Base-by-base conservation (phyloP, 2,329 filamentous ascomycete genomes). In the Calonectria montana region DNA sequence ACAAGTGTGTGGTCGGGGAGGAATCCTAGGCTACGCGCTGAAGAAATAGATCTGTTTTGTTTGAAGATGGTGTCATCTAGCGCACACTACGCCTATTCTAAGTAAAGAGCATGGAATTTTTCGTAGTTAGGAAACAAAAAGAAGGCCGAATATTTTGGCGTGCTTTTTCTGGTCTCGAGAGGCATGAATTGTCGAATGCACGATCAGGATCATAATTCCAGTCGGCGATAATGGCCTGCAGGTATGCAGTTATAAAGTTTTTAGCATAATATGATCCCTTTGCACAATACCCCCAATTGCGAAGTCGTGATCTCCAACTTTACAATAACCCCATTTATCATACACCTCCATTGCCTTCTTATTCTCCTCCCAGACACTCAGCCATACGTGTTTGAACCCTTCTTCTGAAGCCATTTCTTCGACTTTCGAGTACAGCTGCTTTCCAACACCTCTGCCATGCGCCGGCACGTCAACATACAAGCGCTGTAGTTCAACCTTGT, bases 301-400 rank as follows among this genome's bases (percentile, higher is more conserved):
- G 73, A 87, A 88, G 10, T 84, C 82, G 72, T 87, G 85, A 12
- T 78, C 43, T 0, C 86, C 86, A 0, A 86, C 81, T 25, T 74
- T 75, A 18, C 67, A 70, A 67, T 84, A 88, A 0, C 86, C 86
- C 75, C 82, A 80, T 74, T 80, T 83, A 69, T 80, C 80, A 74
- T 88, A 88, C 5, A 84, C 79, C 39, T 69, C 80, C 27, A 81
- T 79, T 0, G 86, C 85, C 35, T 75, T 80, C 1, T 66, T 41
- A 65, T 87, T 88, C 72, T 86, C 83, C 63, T 88, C 84, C 86
- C 86, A 88, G 12, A 87, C 86, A 0, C 86, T 86, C 12, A 88
- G 75, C 86, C 86, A 88, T 21, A 87, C 78, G 29, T 83, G 78
- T 61, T 75, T 78, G 37, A 82, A 86, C 0, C 82, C 85, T 31